These are phyloP conservation scores for Polychytrium aggregatum DNA, from an alignment of 192 early-diverging fungal species.

Conservation along the genomic window DNA sequence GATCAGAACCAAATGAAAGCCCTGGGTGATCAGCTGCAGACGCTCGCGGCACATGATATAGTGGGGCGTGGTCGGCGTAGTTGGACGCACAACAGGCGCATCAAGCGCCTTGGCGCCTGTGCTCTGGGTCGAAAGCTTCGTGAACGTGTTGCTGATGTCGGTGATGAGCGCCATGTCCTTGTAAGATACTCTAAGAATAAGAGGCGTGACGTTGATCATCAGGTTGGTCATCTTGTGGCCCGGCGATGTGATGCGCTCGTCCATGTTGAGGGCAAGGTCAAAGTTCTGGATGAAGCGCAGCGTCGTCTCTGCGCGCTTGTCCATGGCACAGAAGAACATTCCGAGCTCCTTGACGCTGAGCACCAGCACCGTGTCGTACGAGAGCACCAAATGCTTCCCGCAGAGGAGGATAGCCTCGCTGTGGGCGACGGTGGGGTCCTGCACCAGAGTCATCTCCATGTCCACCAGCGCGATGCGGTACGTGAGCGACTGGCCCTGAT, in stretches of 20 bases:
- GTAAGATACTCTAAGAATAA: conserved; percentile 77
- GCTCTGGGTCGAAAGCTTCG: too few species aligned
- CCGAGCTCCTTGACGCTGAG: conserved; percentile 70
- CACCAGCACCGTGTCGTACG: conserved; percentile 66
- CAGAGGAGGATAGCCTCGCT: conserved; percentile 88
- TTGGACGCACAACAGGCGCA: too few species aligned
- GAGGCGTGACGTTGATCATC: conserved; percentile 60
- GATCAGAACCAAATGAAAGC: conserved; percentile 71
- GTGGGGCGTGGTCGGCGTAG: too few species aligned
- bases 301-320: conserved; percentile 63
- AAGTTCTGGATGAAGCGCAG: conserved; percentile 87
- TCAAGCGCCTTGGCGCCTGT: too few species aligned
- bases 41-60: neutral
- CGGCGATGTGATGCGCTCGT: conserved; percentile 49
- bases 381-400: conserved; percentile 65
- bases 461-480: conserved; percentile 70
- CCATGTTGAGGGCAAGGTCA: conserved; percentile 69
- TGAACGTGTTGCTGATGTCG: conserved; percentile 70
- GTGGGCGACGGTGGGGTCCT: conserved; percentile 48
- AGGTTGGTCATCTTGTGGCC: conserved; percentile 53
- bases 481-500: conserved; percentile 37
- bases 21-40: conserved; percentile 45
- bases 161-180: conserved; percentile 72
- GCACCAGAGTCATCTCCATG: conserved; percentile 77
- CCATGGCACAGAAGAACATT: conserved; percentile 86